A percentile compares a stretch with the other conserved stretches of the same genome.
Evolutionary conservation across 805 yeast species (phyloP).

Genomic region (Myxozyma udenii): DNA sequence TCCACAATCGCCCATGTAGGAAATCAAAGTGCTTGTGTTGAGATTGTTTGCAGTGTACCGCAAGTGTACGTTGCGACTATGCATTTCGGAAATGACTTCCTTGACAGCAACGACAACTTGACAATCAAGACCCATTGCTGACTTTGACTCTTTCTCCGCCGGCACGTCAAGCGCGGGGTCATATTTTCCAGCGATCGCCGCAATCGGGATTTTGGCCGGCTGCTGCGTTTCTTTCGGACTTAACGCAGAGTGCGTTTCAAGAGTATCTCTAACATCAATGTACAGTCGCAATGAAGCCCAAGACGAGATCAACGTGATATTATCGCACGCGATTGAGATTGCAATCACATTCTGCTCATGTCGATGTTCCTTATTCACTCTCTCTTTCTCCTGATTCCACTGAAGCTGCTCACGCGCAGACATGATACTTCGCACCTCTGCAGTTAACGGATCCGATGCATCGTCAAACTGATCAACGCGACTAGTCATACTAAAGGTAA

Average conservation of each 20-base stretch:
- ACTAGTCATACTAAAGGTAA: conserved; percentile 31
- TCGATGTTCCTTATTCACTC: background rate
- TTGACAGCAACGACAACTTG: conserved; percentile 14
- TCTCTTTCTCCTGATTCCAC: background rate
- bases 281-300: conserved; percentile 14
- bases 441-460: background rate
- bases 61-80: conserved; percentile 11
- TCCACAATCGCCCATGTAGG: background rate
- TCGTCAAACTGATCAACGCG: background rate
- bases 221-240: no score
- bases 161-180: background rate
- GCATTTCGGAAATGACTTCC: conserved; percentile 6
- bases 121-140: background rate
- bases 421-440: background rate
- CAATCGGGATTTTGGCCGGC: background rate
- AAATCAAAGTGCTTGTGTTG: conserved; percentile 10
- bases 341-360: background rate
- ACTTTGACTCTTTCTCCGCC: background rate
- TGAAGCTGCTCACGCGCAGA: background rate
- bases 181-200: background rate
- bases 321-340: conserved; percentile 18
- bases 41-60: conserved; percentile 19
- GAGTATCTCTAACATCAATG: conserved; percentile 5
- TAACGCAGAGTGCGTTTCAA: conserved; percentile 1
- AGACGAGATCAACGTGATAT: conserved; percentile 9